Conservation (phyloP, 1,284 basidiomycete species). For the Tilletia caries region DNA sequence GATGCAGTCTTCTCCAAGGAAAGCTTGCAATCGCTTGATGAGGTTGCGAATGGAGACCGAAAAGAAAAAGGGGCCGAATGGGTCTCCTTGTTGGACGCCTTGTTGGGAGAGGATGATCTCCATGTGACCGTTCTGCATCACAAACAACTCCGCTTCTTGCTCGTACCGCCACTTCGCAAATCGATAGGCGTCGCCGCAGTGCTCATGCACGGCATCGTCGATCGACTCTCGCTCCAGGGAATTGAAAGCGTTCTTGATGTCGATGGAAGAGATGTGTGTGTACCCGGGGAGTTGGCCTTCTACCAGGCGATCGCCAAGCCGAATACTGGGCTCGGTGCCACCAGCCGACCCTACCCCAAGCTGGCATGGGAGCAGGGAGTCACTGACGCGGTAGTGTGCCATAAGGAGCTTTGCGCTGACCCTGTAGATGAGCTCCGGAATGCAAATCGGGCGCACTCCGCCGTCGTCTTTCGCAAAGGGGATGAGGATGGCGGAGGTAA, state of each 20-base stretch:
- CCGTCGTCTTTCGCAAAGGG: not conserved
- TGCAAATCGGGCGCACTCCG: not conserved
- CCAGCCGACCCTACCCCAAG: not conserved
- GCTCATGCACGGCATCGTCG: not conserved
- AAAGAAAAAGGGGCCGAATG: conserved; percentile 3
- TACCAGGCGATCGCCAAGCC: not conserved
- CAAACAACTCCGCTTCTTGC: not conserved
- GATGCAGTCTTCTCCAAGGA: not conserved
- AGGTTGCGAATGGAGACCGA: not conserved
- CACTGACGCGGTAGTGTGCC: not conserved
- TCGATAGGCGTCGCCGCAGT: not conserved
- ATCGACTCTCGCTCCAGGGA: not conserved
- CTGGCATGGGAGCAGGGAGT: not conserved
- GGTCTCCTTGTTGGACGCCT: conserved; percentile 6
- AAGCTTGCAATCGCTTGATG: not conserved
- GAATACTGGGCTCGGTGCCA: not conserved
- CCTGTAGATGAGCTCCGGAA: conserved; percentile 1
- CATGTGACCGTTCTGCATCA: not conserved
- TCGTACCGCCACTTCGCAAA: not conserved
- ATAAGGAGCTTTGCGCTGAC: not conserved
- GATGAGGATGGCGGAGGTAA: not conserved
- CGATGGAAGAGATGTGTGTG: not conserved
- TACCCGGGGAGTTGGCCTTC: not conserved
- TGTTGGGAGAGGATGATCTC: not conserved
- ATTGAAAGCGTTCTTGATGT: conserved; percentile 1